Base-by-base conservation (phyloP, 2,329 filamentous ascomycete species). In the Coniochaeta prunicola region DNA sequence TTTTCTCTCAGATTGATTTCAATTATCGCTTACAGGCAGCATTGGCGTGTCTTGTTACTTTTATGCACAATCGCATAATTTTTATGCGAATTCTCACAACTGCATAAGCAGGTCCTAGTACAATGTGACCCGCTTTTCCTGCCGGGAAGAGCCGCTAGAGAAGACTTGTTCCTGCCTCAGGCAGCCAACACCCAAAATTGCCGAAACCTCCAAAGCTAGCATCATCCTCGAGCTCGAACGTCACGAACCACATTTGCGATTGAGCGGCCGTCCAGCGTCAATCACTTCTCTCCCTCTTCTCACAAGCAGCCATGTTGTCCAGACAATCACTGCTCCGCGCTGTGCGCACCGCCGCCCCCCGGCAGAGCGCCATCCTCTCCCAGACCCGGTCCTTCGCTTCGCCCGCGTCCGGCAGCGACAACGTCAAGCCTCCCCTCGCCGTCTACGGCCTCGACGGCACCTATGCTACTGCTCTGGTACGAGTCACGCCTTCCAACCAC, bases 401-500 rank as follows among this genome's bases (percentile, higher is more conserved):
- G 63, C 77, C 84, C 64, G 77, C 82, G 63, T 80, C 84, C 70
- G 74, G 85, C 68, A 75, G 81, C 70, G 79, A 85, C 74, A 85
- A 87, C 62, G 78, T 86, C 75, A 92, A 90, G 83, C 87, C 93
- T 70, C 94, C 94, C 67, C 82, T 97, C 73, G 85, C 92, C 70
- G 85, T 99, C 72, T 99, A 91, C 79, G 94, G 94, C 69, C 81
- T 99, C 73, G 94, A 97, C 78, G 94, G 94, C 77, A 97, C 93
- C 74, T 99, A 99, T 81, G 94, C 94, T 75, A 92, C 89, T 80
- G 94, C 94, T 81, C 84, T 99, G 87, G 94, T 99, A 93, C 76
- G 91, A 66, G n/a, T 60, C 56, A 28, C 19, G 2, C 12, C 54
- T 24, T n/a, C n/a, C n/a, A n/a, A n/a, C n/a, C n/a, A n/a, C n/a